Conservation (phyloP, 2,329 filamentous ascomycete genomes). For the Colletotrichum simmondsii region DNA sequence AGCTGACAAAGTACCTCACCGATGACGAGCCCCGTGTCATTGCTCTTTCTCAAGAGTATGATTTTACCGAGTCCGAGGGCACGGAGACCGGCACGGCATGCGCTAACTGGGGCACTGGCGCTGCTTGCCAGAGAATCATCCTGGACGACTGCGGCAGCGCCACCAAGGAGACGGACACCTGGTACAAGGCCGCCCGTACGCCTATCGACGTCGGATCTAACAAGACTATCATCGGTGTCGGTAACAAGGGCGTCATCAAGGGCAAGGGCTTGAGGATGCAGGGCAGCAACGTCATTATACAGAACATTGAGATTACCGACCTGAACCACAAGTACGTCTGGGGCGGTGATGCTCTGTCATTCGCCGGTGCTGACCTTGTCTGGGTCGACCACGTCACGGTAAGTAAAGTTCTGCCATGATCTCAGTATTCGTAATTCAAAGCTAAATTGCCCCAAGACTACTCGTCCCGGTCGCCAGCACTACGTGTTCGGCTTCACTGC, state of each 20-base stretch:
- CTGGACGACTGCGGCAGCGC: constrained; percentile 21
- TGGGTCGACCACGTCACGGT: constrained; percentile 33
- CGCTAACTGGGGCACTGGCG: constrained; percentile 36
- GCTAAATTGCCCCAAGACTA: constrained; percentile 5
- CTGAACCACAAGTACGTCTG: constrained; percentile 31
- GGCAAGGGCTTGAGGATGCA: constrained; percentile 30
- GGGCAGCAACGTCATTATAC: constrained; percentile 31
- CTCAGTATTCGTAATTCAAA: background rate
- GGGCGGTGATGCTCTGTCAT: constrained; percentile 29
- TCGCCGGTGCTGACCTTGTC: constrained; percentile 24
- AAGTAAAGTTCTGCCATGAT: background rate
- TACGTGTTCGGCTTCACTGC: constrained; percentile 29
- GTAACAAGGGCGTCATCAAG: constrained; percentile 23
- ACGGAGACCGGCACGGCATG: constrained; percentile 42
- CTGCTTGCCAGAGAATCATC: constrained; percentile 37
- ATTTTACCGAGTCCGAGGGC: constrained; percentile 40
- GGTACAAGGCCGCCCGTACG: constrained; percentile 25
- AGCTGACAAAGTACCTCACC: constrained; percentile 48
- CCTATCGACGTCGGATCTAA: constrained; percentile 28
- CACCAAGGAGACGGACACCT: constrained; percentile 7
- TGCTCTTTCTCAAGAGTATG: constrained; percentile 40
- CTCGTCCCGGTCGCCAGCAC: constrained; percentile 28
- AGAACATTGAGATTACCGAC: constrained; percentile 26
- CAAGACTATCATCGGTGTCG: constrained; percentile 30
- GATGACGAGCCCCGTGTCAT: constrained; percentile 39